Evolutionary conservation across 2,329 filamentous ascomycete species (phyloP).

Genomic region (Ophiostoma perfectum): DNA sequence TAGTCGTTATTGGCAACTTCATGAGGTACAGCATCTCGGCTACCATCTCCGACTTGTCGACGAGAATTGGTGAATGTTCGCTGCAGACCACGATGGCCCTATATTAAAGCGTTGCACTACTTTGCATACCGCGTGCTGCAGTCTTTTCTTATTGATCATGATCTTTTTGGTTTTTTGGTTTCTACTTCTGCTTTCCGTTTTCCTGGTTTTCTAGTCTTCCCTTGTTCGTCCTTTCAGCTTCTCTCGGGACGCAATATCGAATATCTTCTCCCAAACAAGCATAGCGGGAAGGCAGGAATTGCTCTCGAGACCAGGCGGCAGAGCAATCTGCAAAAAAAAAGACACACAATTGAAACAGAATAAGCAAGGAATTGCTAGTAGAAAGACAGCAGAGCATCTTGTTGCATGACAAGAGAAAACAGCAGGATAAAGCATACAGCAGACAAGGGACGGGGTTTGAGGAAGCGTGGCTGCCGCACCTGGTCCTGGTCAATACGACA

Average conservation of each 20-base stretch:
- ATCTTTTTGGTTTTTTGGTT: neutral
- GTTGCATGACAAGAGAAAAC: neutral
- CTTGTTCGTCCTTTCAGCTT: neutral
- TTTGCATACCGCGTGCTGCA: too few relatives aligned
- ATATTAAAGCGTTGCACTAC: too few relatives aligned
- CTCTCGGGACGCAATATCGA: slow-evolving; percentile 10
- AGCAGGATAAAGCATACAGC: neutral
- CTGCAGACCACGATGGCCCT: too few relatives aligned
- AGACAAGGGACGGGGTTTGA: neutral
- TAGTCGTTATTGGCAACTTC: neutral
- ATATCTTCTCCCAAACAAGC: slow-evolving; percentile 5
- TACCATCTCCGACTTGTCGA: neutral
- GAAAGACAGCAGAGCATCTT: neutral
- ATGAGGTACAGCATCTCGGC: neutral
- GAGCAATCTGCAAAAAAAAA: neutral
- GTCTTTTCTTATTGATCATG: neutral
- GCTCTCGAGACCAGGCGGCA: neutral
- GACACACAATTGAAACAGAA: neutral
- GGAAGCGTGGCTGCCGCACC: neutral
- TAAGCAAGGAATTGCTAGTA: neutral
- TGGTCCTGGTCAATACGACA: slow-evolving; percentile 1
- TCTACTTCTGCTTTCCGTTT: too few relatives aligned
- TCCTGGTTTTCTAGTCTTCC: too few relatives aligned
- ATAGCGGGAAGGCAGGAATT: neutral
- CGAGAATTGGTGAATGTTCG: neutral